Evolutionary conservation across 1,284 basidiomycete genomes (phyloP), one percentile per base, ranked within the genome.

Genomic region (Wallemia hederae): DNA sequence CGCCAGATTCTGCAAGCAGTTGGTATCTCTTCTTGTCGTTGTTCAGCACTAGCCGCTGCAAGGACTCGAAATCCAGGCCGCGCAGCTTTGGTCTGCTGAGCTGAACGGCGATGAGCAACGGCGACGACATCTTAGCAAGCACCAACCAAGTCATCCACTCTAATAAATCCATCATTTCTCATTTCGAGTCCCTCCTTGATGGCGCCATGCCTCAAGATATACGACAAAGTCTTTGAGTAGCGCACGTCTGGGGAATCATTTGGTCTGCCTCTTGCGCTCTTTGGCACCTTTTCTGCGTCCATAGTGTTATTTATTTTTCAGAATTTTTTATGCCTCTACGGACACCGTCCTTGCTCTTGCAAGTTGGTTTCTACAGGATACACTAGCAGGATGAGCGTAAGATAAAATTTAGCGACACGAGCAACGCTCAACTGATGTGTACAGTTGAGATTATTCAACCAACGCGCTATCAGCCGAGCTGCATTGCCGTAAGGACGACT

Each of bases 121-220:
- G 24, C 24, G 11, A 27, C 0, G 11, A 39, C 1, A 57, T 59
- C 24, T 14, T 49, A 56, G 22, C 25, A 60, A 27, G 61, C 29
- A 77, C 81, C 66, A 66, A 88, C 85, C 63, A 89, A 71, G 63
- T 87, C 83, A 1, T 72, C 69, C 0, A 90, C 80, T 62, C 75
- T 75, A 0, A 88, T 77, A 67, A 79, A 91, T 0, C 89, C 89
- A 70, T 91, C 88, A 1, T 74, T 66, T 1, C 87, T 78, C 71
- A 91, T 81, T 1, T 72, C 66, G 1, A 94, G 71, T 0, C 79
- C 77, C 66, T 90, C 83, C 60, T 80, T 79, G 65, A 79, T 74
- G 0, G 85, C 85, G 0, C 85, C 85, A 70, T 92, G 88, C 1
- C 87, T 77, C 2, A 92, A 75, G 26, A 92, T 76, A 75, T 84